These are phyloP conservation scores for Podila verticillata DNA, from an alignment of 192 early-diverging fungal species.

Conservation along the genomic window DNA sequence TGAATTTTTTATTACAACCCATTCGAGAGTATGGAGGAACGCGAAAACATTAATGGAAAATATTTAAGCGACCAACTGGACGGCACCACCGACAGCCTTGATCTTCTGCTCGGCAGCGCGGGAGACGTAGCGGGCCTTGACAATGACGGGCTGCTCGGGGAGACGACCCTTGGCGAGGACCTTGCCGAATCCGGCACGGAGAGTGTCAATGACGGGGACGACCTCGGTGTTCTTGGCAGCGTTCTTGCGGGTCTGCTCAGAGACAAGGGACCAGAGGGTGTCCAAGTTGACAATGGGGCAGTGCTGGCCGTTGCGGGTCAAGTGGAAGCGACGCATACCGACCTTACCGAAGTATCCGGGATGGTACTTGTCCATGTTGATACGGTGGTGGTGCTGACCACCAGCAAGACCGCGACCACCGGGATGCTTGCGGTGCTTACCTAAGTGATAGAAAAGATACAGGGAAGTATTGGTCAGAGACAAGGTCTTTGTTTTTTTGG, in stretches of 20 bases:
- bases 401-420: constrained; percentile 99
- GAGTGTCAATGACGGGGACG: constrained; percentile 93
- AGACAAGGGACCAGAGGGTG: constrained; percentile 88
- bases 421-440: constrained; percentile 99
- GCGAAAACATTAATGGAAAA: not conserved
- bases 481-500: not conserved
- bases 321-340: constrained; percentile 99
- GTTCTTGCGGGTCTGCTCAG: constrained; percentile 83
- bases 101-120: constrained; percentile 98
- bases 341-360: constrained; percentile 99
- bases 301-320: constrained; percentile 90
- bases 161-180: constrained; percentile 95
- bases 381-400: constrained; percentile 99
- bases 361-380: constrained; percentile 99
- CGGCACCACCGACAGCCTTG: constrained; percentile 93
- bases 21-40: constrained; percentile 39
- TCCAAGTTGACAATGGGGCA: constrained; percentile 88
- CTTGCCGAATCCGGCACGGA: constrained; percentile 89
- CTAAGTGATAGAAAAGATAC: constrained; percentile 18
- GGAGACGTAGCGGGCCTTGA: constrained; percentile 94
- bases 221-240: constrained; percentile 85
- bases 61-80: constrained; percentile 68
- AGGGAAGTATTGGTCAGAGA: not conserved
- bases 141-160: constrained; percentile 90
- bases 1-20: constrained; percentile 50